Evolutionary conservation across 371 early-diverging fungal species (phyloP), one percentile per base, ranked within the genome.

Genomic region (Polyrhizophydium stewartii): DNA sequence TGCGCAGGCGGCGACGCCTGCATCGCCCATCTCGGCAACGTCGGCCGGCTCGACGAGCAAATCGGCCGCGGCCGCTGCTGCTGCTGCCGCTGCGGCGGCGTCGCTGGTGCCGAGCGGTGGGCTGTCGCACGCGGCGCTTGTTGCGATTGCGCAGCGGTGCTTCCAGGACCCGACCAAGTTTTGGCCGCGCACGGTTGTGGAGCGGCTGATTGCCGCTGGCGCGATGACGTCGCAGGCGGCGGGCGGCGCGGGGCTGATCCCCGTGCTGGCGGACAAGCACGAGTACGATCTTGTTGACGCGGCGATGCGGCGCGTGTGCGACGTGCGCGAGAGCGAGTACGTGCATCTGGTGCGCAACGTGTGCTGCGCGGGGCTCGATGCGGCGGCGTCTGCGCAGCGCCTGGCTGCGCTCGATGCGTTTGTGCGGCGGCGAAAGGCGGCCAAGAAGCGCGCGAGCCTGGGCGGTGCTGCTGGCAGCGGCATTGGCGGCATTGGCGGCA

Each of bases 71-170:
- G 24, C 45, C 49, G n/a, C n/a, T n/a, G n/a, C n/a, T n/a, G n/a
- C n/a, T n/a, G n/a, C n/a, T n/a, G n/a, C n/a, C n/a, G n/a, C n/a
- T n/a, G n/a, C n/a, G n/a, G n/a, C n/a, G n/a, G 17, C 51, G 24
- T 30, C 38, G 22, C 46, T 9, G 27, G 0, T 50, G 19, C 21
- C 60, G 35, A 22, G 19, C 35, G 32, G 16, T 30, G 51, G n/a
- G 33, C 51, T 50, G 33, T 59, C n/a, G 30, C 28, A 47, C 41
- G 45, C n/a, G 25, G 50, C 59, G 25, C 9, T 47, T 47, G 25
- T 10, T 3, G 16, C 49, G 25, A 47, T 47, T 47, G 49, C 49
- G 7, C 49, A 16, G 7, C 49, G 49, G 7, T 47, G 49, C 28
- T 47, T 47, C 28, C 3, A 3, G 7, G 16, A 47, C 28, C 49